phyloP scores from a whole-genome alignment of 805 yeast species.

The Cyberlindnera amylophila region DNA sequence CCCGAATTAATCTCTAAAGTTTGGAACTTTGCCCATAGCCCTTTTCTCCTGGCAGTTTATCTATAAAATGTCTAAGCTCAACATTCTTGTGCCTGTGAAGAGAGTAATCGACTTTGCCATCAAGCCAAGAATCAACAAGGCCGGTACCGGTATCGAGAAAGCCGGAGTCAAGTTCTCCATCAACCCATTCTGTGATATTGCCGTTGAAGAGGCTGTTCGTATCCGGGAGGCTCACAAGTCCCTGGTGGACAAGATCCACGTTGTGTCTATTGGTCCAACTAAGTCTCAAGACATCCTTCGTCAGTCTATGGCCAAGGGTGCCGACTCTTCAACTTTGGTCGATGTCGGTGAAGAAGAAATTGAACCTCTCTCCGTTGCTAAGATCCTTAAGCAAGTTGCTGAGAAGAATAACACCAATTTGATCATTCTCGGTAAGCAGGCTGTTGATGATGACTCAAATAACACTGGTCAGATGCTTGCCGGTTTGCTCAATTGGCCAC shows the following conservation, averaged over 20 bases:
- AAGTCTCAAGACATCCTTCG: slow-evolving; percentile 87
- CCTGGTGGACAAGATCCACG: slow-evolving; percentile 78
- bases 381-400: slow-evolving; percentile 70
- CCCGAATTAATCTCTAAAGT: too few species aligned
- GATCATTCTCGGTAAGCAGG: slow-evolving; percentile 90
- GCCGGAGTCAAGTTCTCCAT: slow-evolving; percentile 88
- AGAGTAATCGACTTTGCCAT: slow-evolving; percentile 92
- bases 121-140: slow-evolving; percentile 86
- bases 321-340: slow-evolving; percentile 77
- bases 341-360: slow-evolving; percentile 70
- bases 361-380: slow-evolving; percentile 89
- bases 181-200: slow-evolving; percentile 97
- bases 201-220: slow-evolving; percentile 89
- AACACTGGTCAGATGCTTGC: slow-evolving; percentile 98
- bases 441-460: slow-evolving; percentile 92
- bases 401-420: slow-evolving; percentile 70
- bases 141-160: slow-evolving; percentile 75
- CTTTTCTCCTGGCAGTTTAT: too few species aligned
- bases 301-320: slow-evolving; percentile 93
- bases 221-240: slow-evolving; percentile 63
- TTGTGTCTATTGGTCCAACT: slow-evolving; percentile 84
- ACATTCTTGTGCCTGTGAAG: slow-evolving; percentile 89
- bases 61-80: slow-evolving; percentile 52
- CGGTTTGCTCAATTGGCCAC: slow-evolving; percentile 92
- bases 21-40: too few species aligned